Evolutionary conservation across 192 early-diverging fungal species (phyloP), one percentile per base, ranked within the genome.

Genomic region (Chytriomyces confervae): DNA sequence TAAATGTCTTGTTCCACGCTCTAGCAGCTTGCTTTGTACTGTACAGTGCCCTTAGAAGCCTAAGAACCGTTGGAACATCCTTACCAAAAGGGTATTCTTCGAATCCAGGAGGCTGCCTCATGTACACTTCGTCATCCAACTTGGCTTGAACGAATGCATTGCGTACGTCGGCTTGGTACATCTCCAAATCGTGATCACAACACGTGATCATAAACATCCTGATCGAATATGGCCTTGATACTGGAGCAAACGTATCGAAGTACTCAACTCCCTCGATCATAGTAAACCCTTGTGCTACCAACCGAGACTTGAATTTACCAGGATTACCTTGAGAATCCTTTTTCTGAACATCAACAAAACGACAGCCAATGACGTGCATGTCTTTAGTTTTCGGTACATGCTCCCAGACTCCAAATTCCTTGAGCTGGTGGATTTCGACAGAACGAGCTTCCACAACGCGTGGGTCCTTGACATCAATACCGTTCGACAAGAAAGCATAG

Each of bases 21-120:
- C 23, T 61, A n/a, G 57, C 57, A 61, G 23, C 57, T 61, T 61
- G 16, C 57, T 61, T 61, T 61, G 57, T 61, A 61, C 57, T 2
- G 23, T 61, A 61, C 16, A 61, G 3, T 61, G 57, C 57, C 23
- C 23, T 0, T 23, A n/a, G 16, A 18, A 61, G 23, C 23, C 1
- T 61, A 23, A 18, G 23, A 18, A 61, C 57, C 5, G 2, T 61
- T 61, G 16, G 18, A 1, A 61, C 57, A 61, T 1, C 57, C 57
- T 23, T 61, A n/a, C 57, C 57, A 61, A 61, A 61, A 23, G 57
- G 57, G 23, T 61, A 61, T 2, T 61, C 18, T 61, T 61, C 57
- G 23, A n/a, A n/a, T 18, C 57, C 57, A 61, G 57, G 57, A n/a
- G 57, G 57, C 23, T 61, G 57, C 57, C 23, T 1, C 57, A 61